These are phyloP conservation scores for Melampsora americana DNA, from an alignment of 1,284 basidiomycete genomes.

Conservation along the genomic window DNA sequence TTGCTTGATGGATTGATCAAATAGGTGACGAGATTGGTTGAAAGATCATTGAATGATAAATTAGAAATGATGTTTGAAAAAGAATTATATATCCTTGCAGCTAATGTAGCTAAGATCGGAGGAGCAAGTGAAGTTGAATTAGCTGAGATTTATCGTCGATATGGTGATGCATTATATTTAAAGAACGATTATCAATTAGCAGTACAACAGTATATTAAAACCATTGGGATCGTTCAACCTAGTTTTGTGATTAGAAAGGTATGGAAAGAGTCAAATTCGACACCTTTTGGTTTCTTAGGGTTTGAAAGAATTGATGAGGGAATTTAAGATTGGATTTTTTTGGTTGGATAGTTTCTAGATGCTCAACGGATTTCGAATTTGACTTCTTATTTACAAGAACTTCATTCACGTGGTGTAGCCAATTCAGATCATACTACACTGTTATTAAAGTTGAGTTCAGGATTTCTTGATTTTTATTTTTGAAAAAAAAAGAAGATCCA, in stretches of 20 bases:
- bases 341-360: slow-evolving; percentile 74
- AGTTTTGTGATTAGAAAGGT: slow-evolving; percentile 97
- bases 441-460: slow-evolving; percentile 63
- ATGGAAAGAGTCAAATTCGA: too few species aligned
- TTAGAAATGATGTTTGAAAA: slow-evolving; percentile 76
- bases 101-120: slow-evolving; percentile 65
- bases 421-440: slow-evolving; percentile 97
- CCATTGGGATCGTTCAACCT: slow-evolving; percentile 81
- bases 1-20: not conserved
- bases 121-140: slow-evolving; percentile 60
- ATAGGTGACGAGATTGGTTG: slow-evolving; percentile 59
- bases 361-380: slow-evolving; percentile 93
- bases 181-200: slow-evolving; percentile 91
- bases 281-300: not conserved
- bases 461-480: too few species aligned
- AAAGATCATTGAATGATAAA: slow-evolving; percentile 74
- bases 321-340: not conserved
- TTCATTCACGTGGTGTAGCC: slow-evolving; percentile 81
- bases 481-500: too few species aligned
- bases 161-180: slow-evolving; percentile 84
- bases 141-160: slow-evolving; percentile 80
- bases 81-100: slow-evolving; percentile 65
- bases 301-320: not conserved
- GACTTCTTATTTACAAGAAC: slow-evolving; percentile 89
- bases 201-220: slow-evolving; percentile 86